Percentiles rank a stretch among this genome's conserved stretches.
phyloP scores from a whole-genome alignment of 2,329 filamentous ascomycete species.

The Aspergillus terreus region DNA sequence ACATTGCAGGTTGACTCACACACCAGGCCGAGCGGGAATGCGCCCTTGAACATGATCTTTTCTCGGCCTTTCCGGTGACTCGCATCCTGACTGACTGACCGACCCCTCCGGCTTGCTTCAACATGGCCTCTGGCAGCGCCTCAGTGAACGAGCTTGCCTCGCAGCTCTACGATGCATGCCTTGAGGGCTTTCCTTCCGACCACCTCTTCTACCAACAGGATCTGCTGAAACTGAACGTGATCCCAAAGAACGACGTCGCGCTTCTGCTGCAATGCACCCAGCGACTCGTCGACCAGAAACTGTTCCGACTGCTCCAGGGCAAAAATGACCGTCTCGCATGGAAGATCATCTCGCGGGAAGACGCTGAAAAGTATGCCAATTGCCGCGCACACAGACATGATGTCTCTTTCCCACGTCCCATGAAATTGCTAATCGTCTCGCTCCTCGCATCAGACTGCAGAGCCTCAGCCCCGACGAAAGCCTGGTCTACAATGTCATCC shows the following conservation, averaged over 20 bases:
- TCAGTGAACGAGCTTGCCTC: conserved; percentile 38
- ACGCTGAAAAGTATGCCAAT: conserved; percentile 45
- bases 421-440: conserved; percentile 4
- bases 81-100: conserved; percentile 22
- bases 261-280: conserved; percentile 44
- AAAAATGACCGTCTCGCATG: conserved; percentile 44
- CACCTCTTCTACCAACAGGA: conserved; percentile 47
- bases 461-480: conserved; percentile 65
- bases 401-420: not conserved
- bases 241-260: conserved; percentile 41
- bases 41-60: conserved; percentile 31
- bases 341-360: conserved; percentile 47
- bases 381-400: not conserved
- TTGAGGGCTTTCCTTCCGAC: conserved; percentile 36
- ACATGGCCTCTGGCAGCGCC: conserved; percentile 20
- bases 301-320: conserved; percentile 44
- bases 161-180: conserved; percentile 44
- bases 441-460: conserved; percentile 29
- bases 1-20: not conserved
- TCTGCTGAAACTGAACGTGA: conserved; percentile 39
- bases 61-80: conserved; percentile 28
- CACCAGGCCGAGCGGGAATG: conserved; percentile 10
- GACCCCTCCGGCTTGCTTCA: conserved; percentile 26
- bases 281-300: conserved; percentile 43
- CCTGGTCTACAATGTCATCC: conserved; percentile 84